Evolutionary conservation across 78 protist genomes (phyloP).

Genomic region (Dictyostelium purpureum): DNA sequence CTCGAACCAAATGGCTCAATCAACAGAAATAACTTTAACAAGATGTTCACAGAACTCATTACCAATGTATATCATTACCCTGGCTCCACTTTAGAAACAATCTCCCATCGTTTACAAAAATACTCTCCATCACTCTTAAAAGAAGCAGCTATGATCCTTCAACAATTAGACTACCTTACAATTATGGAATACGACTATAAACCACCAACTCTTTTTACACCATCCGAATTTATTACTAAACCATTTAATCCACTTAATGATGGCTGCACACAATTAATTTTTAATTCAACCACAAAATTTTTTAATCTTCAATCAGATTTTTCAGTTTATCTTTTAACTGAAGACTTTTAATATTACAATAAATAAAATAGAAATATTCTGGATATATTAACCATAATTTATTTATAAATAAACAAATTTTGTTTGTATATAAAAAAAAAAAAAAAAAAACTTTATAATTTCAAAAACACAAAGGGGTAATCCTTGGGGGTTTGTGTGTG

Average conservation of each 20-base stretch:
- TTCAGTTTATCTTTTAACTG: not conserved
- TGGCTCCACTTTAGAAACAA: not conserved
- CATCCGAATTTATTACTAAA: not conserved
- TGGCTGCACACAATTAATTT: not conserved
- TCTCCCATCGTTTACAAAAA: not conserved
- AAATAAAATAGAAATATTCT: not conserved
- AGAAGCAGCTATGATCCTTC: not conserved
- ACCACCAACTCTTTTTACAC: constrained; percentile 12
- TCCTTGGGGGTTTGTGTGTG: too few relatives aligned
- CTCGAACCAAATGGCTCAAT: not conserved
- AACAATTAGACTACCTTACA: not conserved
- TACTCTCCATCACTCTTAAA: not conserved
- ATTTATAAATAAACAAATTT: too few relatives aligned
- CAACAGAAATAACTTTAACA: not conserved
- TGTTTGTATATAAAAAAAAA: too few relatives aligned
- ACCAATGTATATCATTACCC: not conserved
- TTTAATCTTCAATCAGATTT: constrained; percentile 13
- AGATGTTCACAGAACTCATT: not conserved
- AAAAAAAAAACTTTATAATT: too few relatives aligned
- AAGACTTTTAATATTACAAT: not conserved
- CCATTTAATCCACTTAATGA: not conserved
- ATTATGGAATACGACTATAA: not conserved
- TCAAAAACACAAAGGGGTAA: too few relatives aligned
- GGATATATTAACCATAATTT: too few relatives aligned
- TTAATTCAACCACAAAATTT: not conserved